These are phyloP conservation scores for Sechiopsis laciniata DNA, from an alignment of 306 rosid genomes.

Conservation along the genomic window DNA sequence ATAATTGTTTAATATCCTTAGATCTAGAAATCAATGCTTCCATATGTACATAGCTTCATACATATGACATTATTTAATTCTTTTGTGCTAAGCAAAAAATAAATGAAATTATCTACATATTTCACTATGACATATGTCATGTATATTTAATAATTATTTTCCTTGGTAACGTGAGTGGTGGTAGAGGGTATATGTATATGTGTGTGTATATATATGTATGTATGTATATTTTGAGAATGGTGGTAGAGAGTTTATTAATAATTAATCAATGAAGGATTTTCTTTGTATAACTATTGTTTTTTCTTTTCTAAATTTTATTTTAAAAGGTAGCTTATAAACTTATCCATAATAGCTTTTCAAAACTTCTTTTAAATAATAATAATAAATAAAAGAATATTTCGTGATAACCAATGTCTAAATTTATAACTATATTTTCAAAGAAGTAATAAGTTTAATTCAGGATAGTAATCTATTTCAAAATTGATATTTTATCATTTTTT, in stretches of 20 bases:
- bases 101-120: conserved; percentile 7
- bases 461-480: no score
- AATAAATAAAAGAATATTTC: background rate
- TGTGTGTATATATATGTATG: no score
- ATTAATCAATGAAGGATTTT: conserved; percentile 4
- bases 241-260: conserved; percentile 19
- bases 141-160: conserved; percentile 1
- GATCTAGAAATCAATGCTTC: conserved; percentile 23
- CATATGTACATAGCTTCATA: conserved; percentile 15
- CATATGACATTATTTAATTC: conserved; percentile 7
- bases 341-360: background rate
- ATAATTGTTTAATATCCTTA: conserved; percentile 10
- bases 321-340: conserved; percentile 3
- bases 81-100: background rate
- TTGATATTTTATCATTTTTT: no score
- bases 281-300: background rate
- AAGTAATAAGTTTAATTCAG: no score
- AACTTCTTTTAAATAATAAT: background rate
- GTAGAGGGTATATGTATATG: conserved; percentile 17
- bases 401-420: no score
- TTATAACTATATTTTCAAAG: no score
- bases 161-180: conserved; percentile 35
- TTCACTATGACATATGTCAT: conserved; percentile 19
- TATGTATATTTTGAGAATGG: conserved; percentile 28
- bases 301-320: background rate